A percentile compares a stretch with the other conserved stretches of the same genome.
Evolutionary conservation across 345 rosid species (phyloP).

Genomic region (Orychophragmus violaceus): DNA sequence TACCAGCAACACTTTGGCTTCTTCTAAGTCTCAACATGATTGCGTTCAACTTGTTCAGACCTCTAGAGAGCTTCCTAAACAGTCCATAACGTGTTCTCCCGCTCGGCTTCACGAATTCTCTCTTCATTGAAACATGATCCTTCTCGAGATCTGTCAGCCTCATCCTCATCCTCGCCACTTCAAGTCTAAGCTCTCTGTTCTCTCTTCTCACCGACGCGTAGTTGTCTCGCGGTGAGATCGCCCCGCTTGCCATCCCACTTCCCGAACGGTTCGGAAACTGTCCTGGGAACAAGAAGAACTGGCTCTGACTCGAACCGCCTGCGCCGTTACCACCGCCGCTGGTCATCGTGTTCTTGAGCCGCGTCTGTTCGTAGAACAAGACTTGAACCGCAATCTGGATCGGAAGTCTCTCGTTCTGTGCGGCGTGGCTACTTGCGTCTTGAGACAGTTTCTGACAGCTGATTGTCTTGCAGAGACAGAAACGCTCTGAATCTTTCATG

Average conservation of each 20-base stretch:
- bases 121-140: conserved; percentile 93
- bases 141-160: conserved; percentile 86
- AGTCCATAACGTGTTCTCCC: conserved; percentile 37
- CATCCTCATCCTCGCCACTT: conserved; percentile 99
- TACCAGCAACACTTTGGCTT: conserved; percentile 38
- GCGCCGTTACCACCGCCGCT: background rate
- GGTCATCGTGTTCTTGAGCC: conserved; percentile 85
- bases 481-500: conserved; percentile 78
- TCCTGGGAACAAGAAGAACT: conserved; percentile 63
- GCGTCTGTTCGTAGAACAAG: conserved; percentile 25
- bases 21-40: conserved; percentile 51
- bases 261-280: conserved; percentile 76
- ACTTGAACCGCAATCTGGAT: conserved; percentile 28
- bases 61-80: conserved; percentile 65
- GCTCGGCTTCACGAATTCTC: conserved; percentile 63
- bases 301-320: conserved; percentile 42
- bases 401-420: conserved; percentile 29
- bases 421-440: conserved; percentile 31
- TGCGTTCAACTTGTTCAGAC: conserved; percentile 66
- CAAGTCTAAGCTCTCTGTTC: too few species aligned
- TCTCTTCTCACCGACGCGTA: too few species aligned
- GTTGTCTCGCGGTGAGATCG: conserved; percentile 86
- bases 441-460: conserved; percentile 47
- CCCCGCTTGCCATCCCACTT: conserved; percentile 89
- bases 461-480: conserved; percentile 84